Evolutionary conservation across 2,329 filamentous ascomycete genomes (phyloP).

Genomic region (Aureobasidium sp.): DNA sequence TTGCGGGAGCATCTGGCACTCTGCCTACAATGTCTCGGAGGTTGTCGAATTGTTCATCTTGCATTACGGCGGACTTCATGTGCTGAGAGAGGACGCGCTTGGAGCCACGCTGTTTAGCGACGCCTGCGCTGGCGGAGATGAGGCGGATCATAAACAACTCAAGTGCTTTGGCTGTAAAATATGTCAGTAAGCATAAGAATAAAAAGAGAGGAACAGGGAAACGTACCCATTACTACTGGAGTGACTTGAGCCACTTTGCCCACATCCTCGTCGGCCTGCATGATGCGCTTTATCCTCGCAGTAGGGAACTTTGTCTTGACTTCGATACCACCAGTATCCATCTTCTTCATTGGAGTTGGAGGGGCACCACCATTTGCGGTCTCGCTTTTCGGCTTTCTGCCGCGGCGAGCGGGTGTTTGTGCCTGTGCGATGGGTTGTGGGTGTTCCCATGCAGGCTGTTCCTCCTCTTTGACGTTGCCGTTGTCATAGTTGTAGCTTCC

Average conservation of each 20-base stretch:
- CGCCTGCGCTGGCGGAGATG: conserved; percentile 73
- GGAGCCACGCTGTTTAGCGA: conserved; percentile 49
- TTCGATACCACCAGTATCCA: conserved; percentile 46
- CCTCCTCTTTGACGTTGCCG: conserved; percentile 23
- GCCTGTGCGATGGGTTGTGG: neutral
- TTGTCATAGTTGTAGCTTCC: conserved; percentile 13
- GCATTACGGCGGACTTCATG: conserved; percentile 82
- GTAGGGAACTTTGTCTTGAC: conserved; percentile 96
- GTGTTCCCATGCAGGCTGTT: conserved; percentile 17
- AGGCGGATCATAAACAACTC: conserved; percentile 97
- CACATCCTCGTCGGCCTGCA: conserved; percentile 98
- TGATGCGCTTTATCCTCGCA: conserved; percentile 95
- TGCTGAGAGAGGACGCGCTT: conserved; percentile 86
- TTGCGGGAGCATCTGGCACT: conserved; percentile 56
- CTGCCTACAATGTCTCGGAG: conserved; percentile 82
- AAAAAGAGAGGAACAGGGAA: neutral
- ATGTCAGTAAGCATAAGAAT: conserved; percentile 14
- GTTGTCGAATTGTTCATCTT: conserved; percentile 91
- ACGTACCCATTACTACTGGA: conserved; percentile 76
- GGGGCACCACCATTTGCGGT: neutral
- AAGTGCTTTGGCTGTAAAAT: conserved; percentile 65
- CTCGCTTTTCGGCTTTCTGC: conserved; percentile 15
- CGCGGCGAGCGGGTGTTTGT: conserved; percentile 16
- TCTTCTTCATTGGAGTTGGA: conserved; percentile 11
- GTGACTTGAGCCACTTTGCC: conserved; percentile 98